These are phyloP conservation scores for Tolypocladium guangdongense DNA, from an alignment of 2,329 filamentous ascomycete species.

Conservation along the genomic window DNA sequence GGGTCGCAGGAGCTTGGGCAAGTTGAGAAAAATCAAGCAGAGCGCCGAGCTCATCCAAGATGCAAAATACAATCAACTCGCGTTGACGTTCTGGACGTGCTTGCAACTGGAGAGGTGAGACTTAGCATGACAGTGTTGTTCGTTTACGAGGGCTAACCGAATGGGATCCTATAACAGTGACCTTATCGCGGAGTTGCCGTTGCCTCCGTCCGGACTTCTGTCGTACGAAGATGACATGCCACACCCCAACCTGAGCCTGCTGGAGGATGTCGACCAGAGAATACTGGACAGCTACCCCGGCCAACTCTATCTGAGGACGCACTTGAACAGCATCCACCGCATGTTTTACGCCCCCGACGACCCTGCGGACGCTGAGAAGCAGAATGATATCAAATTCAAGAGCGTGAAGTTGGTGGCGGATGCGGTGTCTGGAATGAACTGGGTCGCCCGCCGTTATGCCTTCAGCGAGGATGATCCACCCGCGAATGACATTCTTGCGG, in stretches of 20 bases:
- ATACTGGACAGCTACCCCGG: conserved; percentile 50
- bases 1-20: conserved; percentile 33
- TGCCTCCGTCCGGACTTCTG: conserved; percentile 51
- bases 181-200: conserved; percentile 73
- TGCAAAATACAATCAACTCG: conserved; percentile 46
- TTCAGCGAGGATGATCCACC: conserved; percentile 61
- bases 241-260: conserved; percentile 45
- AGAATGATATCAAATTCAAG: conserved; percentile 24
- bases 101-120: conserved; percentile 77
- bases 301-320: conserved; percentile 53
- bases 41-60: conserved; percentile 28
- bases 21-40: conserved; percentile 30
- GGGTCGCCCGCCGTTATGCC: conserved; percentile 38
- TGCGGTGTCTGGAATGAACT: conserved; percentile 29
- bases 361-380: conserved; percentile 15
- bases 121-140: not conserved
- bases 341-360: conserved; percentile 40
- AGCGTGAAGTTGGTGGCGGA: conserved; percentile 36
- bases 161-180: conserved; percentile 44
- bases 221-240: conserved; percentile 54
- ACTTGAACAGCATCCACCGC: conserved; percentile 52
- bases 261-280: conserved; percentile 30
- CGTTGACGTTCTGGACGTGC: conserved; percentile 86
- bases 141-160: not conserved
- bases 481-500: conserved; percentile 64